These are phyloP conservation scores for Mercurialis annua DNA, from an alignment of 345 rosid genomes.

Conservation along the genomic window DNA sequence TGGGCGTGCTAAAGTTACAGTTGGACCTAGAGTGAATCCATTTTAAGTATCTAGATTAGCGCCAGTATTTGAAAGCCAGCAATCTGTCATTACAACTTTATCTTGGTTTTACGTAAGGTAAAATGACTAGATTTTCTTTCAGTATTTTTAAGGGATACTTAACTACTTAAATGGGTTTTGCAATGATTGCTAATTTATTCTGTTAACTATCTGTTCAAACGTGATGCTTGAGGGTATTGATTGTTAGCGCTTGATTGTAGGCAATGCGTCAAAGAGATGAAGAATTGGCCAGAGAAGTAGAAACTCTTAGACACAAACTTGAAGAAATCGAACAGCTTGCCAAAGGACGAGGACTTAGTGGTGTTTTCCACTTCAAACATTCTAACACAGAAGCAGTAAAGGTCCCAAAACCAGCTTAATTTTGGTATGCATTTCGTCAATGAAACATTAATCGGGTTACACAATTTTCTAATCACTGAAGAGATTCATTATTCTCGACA, in stretches of 20 bases:
- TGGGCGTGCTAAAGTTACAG: too few relatives aligned
- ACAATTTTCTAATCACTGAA: constrained; percentile 15
- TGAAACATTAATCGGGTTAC: constrained; percentile 8
- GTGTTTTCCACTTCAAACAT: constrained; percentile 50
- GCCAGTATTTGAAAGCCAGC: not conserved
- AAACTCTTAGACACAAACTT: constrained; percentile 50
- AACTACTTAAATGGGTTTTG: not conserved
- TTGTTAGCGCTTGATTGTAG: constrained; percentile 27
- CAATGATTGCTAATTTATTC: not conserved
- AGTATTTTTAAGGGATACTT: not conserved
- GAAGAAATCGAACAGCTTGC: constrained; percentile 78
- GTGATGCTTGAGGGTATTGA: not conserved
- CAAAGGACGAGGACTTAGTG: constrained; percentile 55
- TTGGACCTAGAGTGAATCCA: not conserved
- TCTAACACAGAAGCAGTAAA: constrained; percentile 14
- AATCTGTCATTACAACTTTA: not conserved
- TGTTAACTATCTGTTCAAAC: not conserved
- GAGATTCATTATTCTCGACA: constrained; percentile 9
- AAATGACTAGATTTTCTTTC: not conserved
- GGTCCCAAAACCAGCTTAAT: constrained; percentile 3
- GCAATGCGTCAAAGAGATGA: constrained; percentile 66
- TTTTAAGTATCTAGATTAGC: not conserved
- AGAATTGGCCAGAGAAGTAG: constrained; percentile 49
- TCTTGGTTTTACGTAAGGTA: not conserved
- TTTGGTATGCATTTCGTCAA: not conserved